Conservation (phyloP, 2,329 filamentous ascomycete genomes). For the Phoma sp. region DNA sequence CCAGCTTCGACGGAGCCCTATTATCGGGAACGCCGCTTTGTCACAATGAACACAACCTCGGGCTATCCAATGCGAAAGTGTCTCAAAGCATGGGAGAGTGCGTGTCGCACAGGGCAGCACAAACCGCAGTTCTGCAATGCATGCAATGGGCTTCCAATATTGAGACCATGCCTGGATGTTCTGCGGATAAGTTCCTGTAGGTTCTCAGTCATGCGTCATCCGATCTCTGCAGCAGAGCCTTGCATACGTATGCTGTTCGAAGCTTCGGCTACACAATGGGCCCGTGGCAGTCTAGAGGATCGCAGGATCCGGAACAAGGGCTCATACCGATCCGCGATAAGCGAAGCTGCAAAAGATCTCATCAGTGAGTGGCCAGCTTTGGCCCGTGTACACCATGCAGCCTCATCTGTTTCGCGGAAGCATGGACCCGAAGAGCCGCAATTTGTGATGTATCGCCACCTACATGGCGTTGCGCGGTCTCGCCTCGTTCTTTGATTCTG, state of each 20-base stretch:
- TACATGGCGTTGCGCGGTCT: slow-evolving; percentile 8
- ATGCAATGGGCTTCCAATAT: slow-evolving; percentile 15
- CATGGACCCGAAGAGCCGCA: slow-evolving; percentile 13
- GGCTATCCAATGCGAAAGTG: slow-evolving; percentile 20
- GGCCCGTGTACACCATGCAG: background rate
- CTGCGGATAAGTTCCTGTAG: slow-evolving; percentile 1
- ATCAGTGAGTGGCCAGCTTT: background rate
- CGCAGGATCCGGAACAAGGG: background rate
- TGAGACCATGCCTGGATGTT: background rate
- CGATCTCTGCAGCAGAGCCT: background rate
- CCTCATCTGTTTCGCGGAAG: slow-evolving; percentile 8
- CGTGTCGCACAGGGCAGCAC: slow-evolving; percentile 25
- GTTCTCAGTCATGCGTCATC: background rate
- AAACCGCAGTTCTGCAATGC: slow-evolving; percentile 23
- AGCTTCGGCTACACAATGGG: background rate
- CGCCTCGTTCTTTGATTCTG: slow-evolving; percentile 1
- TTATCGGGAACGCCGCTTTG: slow-evolving; percentile 18
- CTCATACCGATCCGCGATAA: slow-evolving; percentile 5
- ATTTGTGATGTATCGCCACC: slow-evolving; percentile 8
- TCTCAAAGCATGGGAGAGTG: slow-evolving; percentile 24
- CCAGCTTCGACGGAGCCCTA: slow-evolving; percentile 22
- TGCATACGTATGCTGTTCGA: background rate
- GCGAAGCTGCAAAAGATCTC: slow-evolving; percentile 6
- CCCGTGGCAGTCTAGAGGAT: background rate
- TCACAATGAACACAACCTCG: slow-evolving; percentile 16